A percentile compares a stretch with the other conserved stretches of the same genome.
These are phyloP conservation scores for Saturnispora saitoi DNA, from an alignment of 805 yeast genomes.

Conservation along the genomic window DNA sequence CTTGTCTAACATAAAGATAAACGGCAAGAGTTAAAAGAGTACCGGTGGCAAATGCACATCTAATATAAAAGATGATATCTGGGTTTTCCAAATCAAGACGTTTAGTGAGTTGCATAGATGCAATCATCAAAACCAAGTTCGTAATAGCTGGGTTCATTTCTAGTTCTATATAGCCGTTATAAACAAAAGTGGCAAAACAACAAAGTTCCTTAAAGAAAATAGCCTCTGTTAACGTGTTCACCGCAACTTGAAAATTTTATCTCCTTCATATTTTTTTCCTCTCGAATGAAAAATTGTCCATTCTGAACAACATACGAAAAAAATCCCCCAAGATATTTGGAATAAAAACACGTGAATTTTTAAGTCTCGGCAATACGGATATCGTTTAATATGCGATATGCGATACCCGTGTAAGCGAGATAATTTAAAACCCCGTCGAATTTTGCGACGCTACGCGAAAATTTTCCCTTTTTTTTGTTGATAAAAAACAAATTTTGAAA, in stretches of 20 bases:
- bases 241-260: no score
- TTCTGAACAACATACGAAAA: no score
- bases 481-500: no score
- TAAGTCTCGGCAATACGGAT: not conserved
- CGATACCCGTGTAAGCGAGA: not conserved
- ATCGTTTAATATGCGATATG: not conserved
- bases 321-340: no score
- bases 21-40: slow-evolving; percentile 56
- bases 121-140: slow-evolving; percentile 83
- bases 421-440: not conserved
- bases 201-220: no score
- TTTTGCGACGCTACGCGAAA: not conserved
- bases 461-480: no score
- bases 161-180: not conserved
- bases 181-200: slow-evolving; percentile 6
- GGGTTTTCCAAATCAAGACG: slow-evolving; percentile 85
- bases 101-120: slow-evolving; percentile 92
- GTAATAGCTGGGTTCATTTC: slow-evolving; percentile 80
- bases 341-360: no score
- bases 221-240: not conserved
- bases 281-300: no score
- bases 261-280: no score
- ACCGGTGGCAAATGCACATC: slow-evolving; percentile 62
- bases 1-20: slow-evolving; percentile 54
- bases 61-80: slow-evolving; percentile 57